Base-by-base conservation (phyloP, 2,329 filamentous ascomycete species). In the Fusarium buxicola region DNA sequence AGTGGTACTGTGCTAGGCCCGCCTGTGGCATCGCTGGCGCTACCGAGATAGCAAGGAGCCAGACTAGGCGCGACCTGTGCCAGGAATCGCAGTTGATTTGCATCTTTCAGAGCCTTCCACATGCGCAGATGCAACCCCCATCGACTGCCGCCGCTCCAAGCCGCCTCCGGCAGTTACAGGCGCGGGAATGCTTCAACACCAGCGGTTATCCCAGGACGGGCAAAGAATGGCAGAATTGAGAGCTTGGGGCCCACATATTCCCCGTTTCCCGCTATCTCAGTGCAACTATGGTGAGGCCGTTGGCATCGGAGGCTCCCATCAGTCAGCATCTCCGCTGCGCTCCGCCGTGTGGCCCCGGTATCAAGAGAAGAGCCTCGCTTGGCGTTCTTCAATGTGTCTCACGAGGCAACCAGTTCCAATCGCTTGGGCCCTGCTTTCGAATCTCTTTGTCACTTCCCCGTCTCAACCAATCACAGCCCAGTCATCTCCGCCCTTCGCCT, bases 171-270 rank as follows among this genome's bases (percentile, higher is more conserved):
- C 52, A 65, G 40, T 50, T 54, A 28, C 32, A 55, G 12, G 28
- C 53, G 61, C 39, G 15, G 15, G 9, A 18, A 15, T 10, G 24
- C 15, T 38, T 30, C 10, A 12, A 13, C 52, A 48, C 34, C 28
- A 36, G 18, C 49, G 27, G 47, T 47, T 51, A 63, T 47, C 55
- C 60, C n/a, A 57, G 59, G 35, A 61, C n/a, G 49, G 63, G 63
- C 55, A 66, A 45, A 32, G 40, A 28, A 51, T 34, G 35, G 54
- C 43, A 57, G 32, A 24, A 31, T 38, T 7, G 3, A 34, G 24
- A 40, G 28, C 7, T 25, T 5, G 3, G 5, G 41, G 18, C 44
- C 63, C 63, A 44, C 63, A 52, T 60, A 47, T 65, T 59, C 9
- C 58, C 49, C 13, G 8, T 16, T 59, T 56, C 38, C 31, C 27